These are phyloP conservation scores for Kodamaea neixiangensis DNA, from an alignment of 805 yeast genomes.

Conservation along the genomic window DNA sequence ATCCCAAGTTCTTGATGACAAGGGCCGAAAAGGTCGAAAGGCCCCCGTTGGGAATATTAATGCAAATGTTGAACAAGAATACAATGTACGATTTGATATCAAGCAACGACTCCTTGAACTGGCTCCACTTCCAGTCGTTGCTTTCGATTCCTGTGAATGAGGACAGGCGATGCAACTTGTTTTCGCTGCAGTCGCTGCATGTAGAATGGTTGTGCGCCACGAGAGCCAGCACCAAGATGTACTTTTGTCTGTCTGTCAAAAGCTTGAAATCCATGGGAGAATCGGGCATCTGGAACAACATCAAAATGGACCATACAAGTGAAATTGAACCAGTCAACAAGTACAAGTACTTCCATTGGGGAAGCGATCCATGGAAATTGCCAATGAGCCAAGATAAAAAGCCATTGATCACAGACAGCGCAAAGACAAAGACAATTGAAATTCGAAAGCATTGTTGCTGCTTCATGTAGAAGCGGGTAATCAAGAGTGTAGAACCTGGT, in stretches of 20 bases:
- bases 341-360: constrained; percentile 12
- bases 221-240: constrained; percentile 11
- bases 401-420: constrained; percentile 12
- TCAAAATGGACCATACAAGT: constrained; percentile 9
- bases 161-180: constrained; percentile 11
- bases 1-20: constrained; percentile 11
- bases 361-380: constrained; percentile 9
- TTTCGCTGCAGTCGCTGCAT: background rate
- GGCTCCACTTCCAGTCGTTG: constrained; percentile 21
- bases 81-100: constrained; percentile 16
- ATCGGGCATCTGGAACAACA: constrained; percentile 14
- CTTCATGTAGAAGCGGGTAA: constrained; percentile 8
- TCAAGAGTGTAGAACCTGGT: constrained; percentile 8
- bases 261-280: constrained; percentile 11
- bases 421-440: constrained; percentile 10
- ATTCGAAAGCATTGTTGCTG: constrained; percentile 9
- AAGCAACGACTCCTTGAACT: constrained; percentile 20
- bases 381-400: constrained; percentile 14
- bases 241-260: constrained; percentile 14
- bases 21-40: constrained; percentile 7
- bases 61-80: constrained; percentile 8
- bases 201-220: constrained; percentile 4
- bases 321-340: constrained; percentile 11
- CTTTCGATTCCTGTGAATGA: constrained; percentile 12
- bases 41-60: constrained; percentile 11